These are phyloP conservation scores for Silene latifolia DNA, from an alignment of 148 eudicot genomes.

Conservation along the genomic window DNA sequence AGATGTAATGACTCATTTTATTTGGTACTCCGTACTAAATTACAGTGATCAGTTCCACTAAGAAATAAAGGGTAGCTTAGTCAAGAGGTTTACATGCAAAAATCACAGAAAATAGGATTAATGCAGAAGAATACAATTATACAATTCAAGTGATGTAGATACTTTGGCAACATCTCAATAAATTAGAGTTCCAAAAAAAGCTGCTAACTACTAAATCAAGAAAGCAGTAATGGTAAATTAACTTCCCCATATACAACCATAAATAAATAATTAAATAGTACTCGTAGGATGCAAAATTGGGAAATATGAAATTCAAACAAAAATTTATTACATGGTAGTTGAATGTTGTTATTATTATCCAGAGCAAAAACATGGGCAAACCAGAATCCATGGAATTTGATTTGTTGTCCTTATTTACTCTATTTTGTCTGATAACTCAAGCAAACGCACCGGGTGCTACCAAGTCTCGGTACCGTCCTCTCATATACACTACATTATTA, in stretches of 20 bases:
- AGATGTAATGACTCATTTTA: too few species aligned
- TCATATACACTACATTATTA: too few species aligned
- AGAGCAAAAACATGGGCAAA: conserved; percentile 1
- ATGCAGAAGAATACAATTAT: not conserved
- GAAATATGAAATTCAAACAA: too few species aligned
- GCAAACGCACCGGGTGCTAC: not conserved
- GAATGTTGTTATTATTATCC: conserved; percentile 1
- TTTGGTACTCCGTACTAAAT: too few species aligned
- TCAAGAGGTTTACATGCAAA: too few species aligned
- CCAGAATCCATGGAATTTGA: conserved; percentile 20
- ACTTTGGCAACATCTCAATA: conserved; percentile 3
- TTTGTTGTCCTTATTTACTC: conserved; percentile 10
- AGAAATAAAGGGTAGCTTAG: too few species aligned
- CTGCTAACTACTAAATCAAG: conserved; percentile 1
- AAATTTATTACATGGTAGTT: not conserved
- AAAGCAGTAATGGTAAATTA: not conserved
- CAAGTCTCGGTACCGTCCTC: too few species aligned
- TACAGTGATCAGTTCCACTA: too few species aligned
- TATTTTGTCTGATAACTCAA: conserved; percentile 18
- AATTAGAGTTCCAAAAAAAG: not conserved
- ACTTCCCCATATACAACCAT: not conserved
- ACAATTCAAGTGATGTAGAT: not conserved
- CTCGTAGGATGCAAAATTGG: too few species aligned
- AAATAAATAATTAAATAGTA: too few species aligned
- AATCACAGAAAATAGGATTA: not conserved